Base-by-base conservation (phyloP, 2,329 filamentous ascomycete species). In the Coniochaeta prunicola region DNA sequence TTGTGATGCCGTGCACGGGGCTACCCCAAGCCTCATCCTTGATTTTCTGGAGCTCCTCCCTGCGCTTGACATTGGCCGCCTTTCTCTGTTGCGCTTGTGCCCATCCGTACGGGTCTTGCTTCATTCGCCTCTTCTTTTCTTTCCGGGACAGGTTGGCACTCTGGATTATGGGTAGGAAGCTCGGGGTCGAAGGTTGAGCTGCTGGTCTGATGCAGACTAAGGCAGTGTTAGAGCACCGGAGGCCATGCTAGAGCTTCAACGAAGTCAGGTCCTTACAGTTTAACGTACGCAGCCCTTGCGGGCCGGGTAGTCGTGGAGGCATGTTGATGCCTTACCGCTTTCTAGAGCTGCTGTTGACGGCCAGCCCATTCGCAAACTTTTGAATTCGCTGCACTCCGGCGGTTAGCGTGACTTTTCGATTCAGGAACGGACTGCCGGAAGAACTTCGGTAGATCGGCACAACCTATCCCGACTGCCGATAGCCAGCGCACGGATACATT, bases 11-110 rank as follows among this genome's bases (percentile, higher is more conserved):
- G 66, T 87, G 83, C 63, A 99, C 79, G 1, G 92, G 90, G 72
- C 96, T 84, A 56, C 93, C 93, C 64, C 88, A 79, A 53, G 80
- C 80, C 53, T 80, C 80, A 60, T 84, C 79, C 60, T 90, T 85
- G 69, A 86, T 78, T 63, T 84, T 76, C 61, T 84, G 73, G 58
- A 97, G 81, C 62, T 86, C 85, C 62, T 84, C 80, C 67, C 88
- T 91, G 57, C 91, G 86, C 68, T 88, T 83, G 53, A 93, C 72
- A 70, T 96, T 96, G 64, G 89, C 90, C 12, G 88, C 85, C 74
- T 93, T 96, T 62, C 91, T 87, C 70, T 92, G 90, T 67, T 89
- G 84, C 33, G 90, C 87, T 73, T 96, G 91, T 3, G 88, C 88
- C 74, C 89, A 84, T 60, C 87, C 81, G 70, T 96, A 97, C 0